phyloP scores from a whole-genome alignment of 768 basidiomycete species.

The Harrya chromipes region DNA sequence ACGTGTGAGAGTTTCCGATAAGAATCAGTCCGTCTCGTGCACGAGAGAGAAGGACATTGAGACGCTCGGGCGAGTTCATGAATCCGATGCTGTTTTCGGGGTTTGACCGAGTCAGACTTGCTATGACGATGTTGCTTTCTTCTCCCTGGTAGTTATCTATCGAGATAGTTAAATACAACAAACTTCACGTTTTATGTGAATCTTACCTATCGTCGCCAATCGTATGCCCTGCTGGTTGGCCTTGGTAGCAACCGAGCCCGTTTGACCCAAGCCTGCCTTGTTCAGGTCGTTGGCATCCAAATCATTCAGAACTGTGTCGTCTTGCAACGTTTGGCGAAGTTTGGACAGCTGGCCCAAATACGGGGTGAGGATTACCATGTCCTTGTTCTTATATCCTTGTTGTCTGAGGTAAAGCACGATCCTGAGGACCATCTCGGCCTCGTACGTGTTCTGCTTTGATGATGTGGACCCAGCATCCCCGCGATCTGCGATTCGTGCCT shows the following conservation, averaged over 20 bases:
- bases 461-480: constrained; percentile 45
- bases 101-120: constrained; percentile 63
- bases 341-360: constrained; percentile 63
- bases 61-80: constrained; percentile 65
- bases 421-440: constrained; percentile 62
- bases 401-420: constrained; percentile 65
- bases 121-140: constrained; percentile 66
- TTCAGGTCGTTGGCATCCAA: constrained; percentile 59
- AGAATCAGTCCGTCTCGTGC: constrained; percentile 64
- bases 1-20: constrained; percentile 65
- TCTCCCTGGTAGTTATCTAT: constrained; percentile 78
- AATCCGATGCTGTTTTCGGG: constrained; percentile 57
- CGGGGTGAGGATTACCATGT: constrained; percentile 65
- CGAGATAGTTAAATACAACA: background rate
- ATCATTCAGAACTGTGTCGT: constrained; percentile 47
- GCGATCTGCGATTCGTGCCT: constrained; percentile 40
- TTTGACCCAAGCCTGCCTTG: constrained; percentile 49
- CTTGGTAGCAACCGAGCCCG: constrained; percentile 37
- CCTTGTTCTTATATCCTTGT: constrained; percentile 61
- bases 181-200: background rate
- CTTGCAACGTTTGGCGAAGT: constrained; percentile 43
- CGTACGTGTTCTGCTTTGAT: constrained; percentile 62
- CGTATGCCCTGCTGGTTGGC: constrained; percentile 40
- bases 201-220: constrained; percentile 63
- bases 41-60: constrained; percentile 72